Percentiles rank a stretch among this genome's conserved stretches.
Conservation (phyloP, 345 rosid genomes). For the Pugionium dolabratum region DNA sequence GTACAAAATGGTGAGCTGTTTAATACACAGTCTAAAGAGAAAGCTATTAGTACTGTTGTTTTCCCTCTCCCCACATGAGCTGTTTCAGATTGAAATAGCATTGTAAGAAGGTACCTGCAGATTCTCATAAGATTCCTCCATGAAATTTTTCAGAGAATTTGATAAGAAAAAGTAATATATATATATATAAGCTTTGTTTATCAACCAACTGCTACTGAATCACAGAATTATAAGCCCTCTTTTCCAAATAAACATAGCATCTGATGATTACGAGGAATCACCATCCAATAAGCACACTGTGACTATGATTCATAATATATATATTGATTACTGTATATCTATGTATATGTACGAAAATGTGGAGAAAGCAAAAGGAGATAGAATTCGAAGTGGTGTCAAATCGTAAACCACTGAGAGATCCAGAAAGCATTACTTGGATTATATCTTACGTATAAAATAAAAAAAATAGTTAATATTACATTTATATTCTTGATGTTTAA, state of each 20-base stretch:
- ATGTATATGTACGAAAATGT: no score
- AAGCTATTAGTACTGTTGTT: conserved; percentile 29
- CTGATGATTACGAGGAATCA: conserved; percentile 24
- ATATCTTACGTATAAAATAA: not conserved
- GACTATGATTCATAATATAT: no score
- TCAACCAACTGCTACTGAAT: conserved; percentile 20
- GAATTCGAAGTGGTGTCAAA: conserved; percentile 37
- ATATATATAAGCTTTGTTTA: not conserved
- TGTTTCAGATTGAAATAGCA: conserved; percentile 17
- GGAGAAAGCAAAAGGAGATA: conserved; percentile 36
- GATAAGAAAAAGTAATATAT: not conserved
- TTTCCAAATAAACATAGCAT: conserved; percentile 15
- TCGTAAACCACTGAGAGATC: conserved; percentile 32
- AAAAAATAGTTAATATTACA: not conserved
- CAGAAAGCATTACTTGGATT: conserved; percentile 20
- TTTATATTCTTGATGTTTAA: conserved; percentile 6
- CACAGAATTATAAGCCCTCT: conserved; percentile 8
- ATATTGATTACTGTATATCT: not conserved
- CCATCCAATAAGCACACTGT: conserved; percentile 5
- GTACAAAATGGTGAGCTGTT: conserved; percentile 27
- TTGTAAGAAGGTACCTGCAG: conserved; percentile 26
- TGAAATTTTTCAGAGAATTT: conserved; percentile 30
- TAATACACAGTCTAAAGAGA: conserved; percentile 15
- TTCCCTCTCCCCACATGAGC: conserved; percentile 8
- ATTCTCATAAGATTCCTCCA: conserved; percentile 34